Evolutionary conservation across 257 asterid genomes (phyloP).

Genomic region (Lantana camara): DNA sequence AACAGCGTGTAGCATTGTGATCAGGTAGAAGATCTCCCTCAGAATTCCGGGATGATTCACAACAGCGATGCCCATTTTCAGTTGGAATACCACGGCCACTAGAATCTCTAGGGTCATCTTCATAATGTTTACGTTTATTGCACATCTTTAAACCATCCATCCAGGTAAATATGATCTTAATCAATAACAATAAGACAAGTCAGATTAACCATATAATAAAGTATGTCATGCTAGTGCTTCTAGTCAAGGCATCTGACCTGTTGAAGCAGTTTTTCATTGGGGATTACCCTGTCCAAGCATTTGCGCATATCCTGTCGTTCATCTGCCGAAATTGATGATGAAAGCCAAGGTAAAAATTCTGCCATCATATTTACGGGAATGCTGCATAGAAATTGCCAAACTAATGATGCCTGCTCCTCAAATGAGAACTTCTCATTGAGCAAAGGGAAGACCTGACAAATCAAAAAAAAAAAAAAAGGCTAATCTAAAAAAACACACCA

Average conservation of each 20-base stretch:
- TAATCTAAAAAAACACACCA: conserved; percentile 6
- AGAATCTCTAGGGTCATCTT: conserved; percentile 43
- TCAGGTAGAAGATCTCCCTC: conserved; percentile 45
- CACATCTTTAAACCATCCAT: conserved; percentile 79
- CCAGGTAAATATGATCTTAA: conserved; percentile 91
- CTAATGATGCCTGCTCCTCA: conserved; percentile 97
- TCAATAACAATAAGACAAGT: conserved; percentile 34
- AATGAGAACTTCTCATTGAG: conserved; percentile 85
- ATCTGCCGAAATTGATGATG: conserved; percentile 80
- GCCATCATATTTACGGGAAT: conserved; percentile 99
- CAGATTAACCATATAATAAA: conserved; percentile 36
- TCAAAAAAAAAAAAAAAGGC: conserved; percentile 19
- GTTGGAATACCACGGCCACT: conserved; percentile 33
- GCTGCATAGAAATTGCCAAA: conserved; percentile 97
- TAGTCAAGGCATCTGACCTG: conserved; percentile 58
- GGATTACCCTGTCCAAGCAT: conserved; percentile 83
- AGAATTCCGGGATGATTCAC: conserved; percentile 47
- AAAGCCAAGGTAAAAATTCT: conserved; percentile 97
- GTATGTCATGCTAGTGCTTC: conserved; percentile 13
- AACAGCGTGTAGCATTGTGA: conserved; percentile 37
- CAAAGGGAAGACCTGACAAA: conserved; percentile 79
- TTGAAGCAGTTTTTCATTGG: conserved; percentile 85
- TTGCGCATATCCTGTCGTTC: conserved; percentile 88
- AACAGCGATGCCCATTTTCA: conserved; percentile 50
- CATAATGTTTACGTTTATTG: conserved; percentile 80